Base-by-base conservation (phyloP, 352 stramenopile species). In the Thalassiosira mediterranea region DNA sequence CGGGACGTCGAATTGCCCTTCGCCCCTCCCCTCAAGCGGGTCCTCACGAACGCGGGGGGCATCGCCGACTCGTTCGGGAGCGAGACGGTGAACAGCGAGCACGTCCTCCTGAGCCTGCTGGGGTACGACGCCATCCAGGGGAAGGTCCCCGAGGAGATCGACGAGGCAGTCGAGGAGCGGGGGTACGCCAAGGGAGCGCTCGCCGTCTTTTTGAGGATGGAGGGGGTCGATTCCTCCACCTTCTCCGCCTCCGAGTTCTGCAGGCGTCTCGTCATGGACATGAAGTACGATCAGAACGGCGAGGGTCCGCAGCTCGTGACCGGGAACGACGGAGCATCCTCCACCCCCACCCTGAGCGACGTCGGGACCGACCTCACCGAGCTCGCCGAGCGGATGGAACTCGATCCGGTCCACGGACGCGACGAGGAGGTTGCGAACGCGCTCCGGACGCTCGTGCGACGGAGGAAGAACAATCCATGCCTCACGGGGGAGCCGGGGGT, bases 401-500 rank as follows among this genome's bases (percentile, higher is more conserved):
- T 93, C 52, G 87, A 93, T 82, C 57, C 72, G 1, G 83, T 91
- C 1, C 63, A 88, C 70, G 87, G 87, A 54, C 72, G 86, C n/a
- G 68, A 88, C 38, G 71, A 86, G 21, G 86, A 91, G 53, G 84
- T 90, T 64, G 28, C 64, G 49, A 60, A 64, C 3, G 79, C 69
- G 58, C 62, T 91, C 15, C 60, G 83, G 11, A 90, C 86, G 4
- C 62, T 91, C 17, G 64, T 88, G 8, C 67, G 86, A 54, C 58
- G 86, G 31, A 81, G 84, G 25, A 91, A 91, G 69, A 98, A 95
- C 44, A 98, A 98, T 90, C 97, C 95, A 4, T 95, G 97, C 62
- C 76, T 98, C 44, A 97, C 97, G 61, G 95, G 95, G 44, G 94
- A 97, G 56, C 47, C 31, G 38, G 91, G 90, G 26, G 91, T 96